A percentile compares a stretch with the other conserved stretches of the same genome.
These are phyloP conservation scores for Solanum rostratum DNA, from an alignment of 257 asterid genomes.

Conservation along the genomic window DNA sequence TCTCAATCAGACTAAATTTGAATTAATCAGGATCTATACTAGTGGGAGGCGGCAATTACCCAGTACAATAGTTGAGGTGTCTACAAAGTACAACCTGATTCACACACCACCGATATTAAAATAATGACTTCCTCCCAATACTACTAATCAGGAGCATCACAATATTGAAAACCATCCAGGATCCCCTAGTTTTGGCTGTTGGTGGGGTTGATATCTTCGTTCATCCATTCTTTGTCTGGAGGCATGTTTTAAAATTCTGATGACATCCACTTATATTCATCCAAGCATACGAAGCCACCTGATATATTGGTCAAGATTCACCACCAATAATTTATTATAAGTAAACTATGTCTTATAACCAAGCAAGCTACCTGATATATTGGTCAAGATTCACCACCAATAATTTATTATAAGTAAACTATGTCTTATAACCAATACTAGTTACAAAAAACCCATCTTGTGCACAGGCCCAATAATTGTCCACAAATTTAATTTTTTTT, in stretches of 20 bases:
- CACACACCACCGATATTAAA: neutral
- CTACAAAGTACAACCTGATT: neutral
- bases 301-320: neutral
- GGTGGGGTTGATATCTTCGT: neutral
- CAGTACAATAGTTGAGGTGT: neutral
- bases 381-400: neutral
- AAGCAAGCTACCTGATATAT: neutral
- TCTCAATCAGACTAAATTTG: neutral
- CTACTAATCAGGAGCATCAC: neutral
- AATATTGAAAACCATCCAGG: neutral
- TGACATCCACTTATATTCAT: neutral
- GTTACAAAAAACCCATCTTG: too few relatives aligned
- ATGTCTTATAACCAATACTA: too few relatives aligned
- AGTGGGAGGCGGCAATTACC: neutral
- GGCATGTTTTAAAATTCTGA: neutral
- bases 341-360: neutral
- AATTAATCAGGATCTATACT: neutral
- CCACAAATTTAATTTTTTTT: too few relatives aligned
- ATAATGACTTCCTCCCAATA: neutral
- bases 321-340: neutral
- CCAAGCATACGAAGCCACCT: neutral
- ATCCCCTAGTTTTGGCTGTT: neutral
- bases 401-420: neutral
- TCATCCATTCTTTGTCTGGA: neutral
- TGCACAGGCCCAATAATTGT: too few relatives aligned